Percentiles rank a stretch among this genome's conserved stretches.
phyloP scores from a whole-genome alignment of 805 yeast species.

The Geotrichum ghanense region DNA sequence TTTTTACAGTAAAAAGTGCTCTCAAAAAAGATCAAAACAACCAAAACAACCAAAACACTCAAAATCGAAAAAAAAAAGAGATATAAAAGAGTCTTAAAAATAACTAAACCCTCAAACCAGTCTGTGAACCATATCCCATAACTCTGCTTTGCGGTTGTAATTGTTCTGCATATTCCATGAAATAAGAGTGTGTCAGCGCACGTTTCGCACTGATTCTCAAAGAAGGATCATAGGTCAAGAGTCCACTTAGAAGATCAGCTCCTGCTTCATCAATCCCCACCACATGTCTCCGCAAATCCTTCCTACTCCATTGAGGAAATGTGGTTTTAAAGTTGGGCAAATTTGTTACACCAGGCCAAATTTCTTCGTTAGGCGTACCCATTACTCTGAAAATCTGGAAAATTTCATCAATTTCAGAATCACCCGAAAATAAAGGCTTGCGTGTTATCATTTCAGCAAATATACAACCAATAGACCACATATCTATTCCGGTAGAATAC shows the following conservation, averaged over 20 bases:
- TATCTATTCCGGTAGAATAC: constrained; percentile 95
- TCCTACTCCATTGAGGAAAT: constrained; percentile 82
- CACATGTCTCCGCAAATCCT: constrained; percentile 52
- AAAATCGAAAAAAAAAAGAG: too few species aligned
- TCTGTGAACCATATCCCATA: background rate
- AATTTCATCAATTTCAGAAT: constrained; percentile 94
- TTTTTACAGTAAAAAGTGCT: too few species aligned
- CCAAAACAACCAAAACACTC: too few species aligned
- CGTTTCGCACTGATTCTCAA: constrained; percentile 88
- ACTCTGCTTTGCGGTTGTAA: background rate
- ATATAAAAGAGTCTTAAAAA: too few species aligned
- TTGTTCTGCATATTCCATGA: constrained; percentile 17
- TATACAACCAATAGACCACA: constrained; percentile 98
- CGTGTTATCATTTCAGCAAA: constrained; percentile 97
- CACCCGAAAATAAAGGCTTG: constrained; percentile 92
- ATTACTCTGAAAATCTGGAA: constrained; percentile 83
- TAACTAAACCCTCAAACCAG: background rate
- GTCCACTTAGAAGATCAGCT: constrained; percentile 60
- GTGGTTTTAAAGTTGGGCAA: constrained; percentile 93
- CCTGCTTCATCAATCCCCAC: constrained; percentile 67
- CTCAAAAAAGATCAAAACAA: too few species aligned
- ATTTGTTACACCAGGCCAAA: constrained; percentile 89
- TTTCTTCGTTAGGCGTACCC: constrained; percentile 89
- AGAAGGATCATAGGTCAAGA: constrained; percentile 88
- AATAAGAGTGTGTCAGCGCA: constrained; percentile 82